phyloP scores from a whole-genome alignment of 352 stramenopile species.

The Globisporangium nodosum region DNA sequence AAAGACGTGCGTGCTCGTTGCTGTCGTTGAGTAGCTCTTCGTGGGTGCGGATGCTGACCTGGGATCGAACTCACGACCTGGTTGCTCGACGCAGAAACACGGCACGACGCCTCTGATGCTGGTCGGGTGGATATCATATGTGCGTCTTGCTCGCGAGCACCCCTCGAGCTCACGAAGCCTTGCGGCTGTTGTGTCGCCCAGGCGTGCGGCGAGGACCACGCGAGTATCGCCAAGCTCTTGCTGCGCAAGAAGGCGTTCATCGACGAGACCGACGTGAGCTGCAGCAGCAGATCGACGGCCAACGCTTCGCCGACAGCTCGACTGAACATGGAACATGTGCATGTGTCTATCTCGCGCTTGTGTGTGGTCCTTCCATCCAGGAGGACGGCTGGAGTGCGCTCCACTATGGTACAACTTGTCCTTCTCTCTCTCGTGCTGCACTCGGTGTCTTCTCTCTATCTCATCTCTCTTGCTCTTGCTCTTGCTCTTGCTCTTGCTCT shows the following conservation, averaged over 20 bases:
- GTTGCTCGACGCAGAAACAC: conserved; percentile 34
- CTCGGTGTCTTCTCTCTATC: conserved; percentile 8
- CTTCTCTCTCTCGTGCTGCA: not conserved
- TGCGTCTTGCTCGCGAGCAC: not conserved
- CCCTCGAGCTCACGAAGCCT: not conserved
- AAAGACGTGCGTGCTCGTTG: conserved; percentile 42
- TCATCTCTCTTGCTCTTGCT: conserved; percentile 14
- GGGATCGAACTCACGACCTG: not conserved
- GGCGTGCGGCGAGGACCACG: conserved; percentile 71
- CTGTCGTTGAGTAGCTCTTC: not conserved
- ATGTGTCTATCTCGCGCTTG: conserved; percentile 1
- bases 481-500: conserved; percentile 5
- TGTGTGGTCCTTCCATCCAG: conserved; percentile 19
- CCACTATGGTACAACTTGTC: conserved; percentile 52
- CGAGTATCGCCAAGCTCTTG: conserved; percentile 44
- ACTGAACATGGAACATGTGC: not conserved
- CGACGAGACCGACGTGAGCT: conserved; percentile 68
- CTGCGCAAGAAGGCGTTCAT: conserved; percentile 72
- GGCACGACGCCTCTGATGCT: conserved; percentile 77
- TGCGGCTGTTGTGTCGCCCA: conserved; percentile 11
- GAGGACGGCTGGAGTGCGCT: conserved; percentile 72
- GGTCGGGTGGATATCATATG: conserved; percentile 12
- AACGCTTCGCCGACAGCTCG: not conserved
- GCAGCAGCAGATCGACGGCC: not conserved
- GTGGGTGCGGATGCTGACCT: not conserved